A percentile compares a stretch with the other conserved stretches of the same genome.
Evolutionary conservation across 2,329 filamentous ascomycete species (phyloP).

Genomic region (Trichophyton verrucosum): DNA sequence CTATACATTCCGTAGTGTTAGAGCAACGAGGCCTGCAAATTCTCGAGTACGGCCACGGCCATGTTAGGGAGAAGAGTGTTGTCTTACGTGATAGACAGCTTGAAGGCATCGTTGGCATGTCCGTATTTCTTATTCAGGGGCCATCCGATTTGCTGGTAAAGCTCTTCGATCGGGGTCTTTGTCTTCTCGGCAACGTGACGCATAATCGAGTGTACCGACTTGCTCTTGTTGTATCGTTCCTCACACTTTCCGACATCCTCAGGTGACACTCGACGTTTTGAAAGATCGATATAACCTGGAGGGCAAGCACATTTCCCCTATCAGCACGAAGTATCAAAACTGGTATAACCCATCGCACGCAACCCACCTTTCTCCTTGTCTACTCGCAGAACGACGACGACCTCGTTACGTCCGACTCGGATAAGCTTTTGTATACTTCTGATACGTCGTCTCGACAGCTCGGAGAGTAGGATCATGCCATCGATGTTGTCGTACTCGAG

Average conservation of each 20-base stretch:
- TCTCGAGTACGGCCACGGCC: no score
- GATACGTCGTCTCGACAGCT: constrained; percentile 95
- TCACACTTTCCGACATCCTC: constrained; percentile 98
- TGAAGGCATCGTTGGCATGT: constrained; percentile 94
- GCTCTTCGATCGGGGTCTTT: constrained; percentile 77
- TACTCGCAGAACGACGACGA: constrained; percentile 94
- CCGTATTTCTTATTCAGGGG: constrained; percentile 96
- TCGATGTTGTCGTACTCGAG: constrained; percentile 99
- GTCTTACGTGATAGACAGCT: constrained; percentile 86
- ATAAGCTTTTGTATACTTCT: constrained; percentile 98
- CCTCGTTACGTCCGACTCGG: constrained; percentile 92
- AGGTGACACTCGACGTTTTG: constrained; percentile 91
- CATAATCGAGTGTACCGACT: constrained; percentile 99
- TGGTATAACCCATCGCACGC: constrained; percentile 9
- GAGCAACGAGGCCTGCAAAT: neutral
- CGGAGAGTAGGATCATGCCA: constrained; percentile 97
- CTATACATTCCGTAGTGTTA: constrained; percentile 32
- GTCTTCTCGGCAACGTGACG: constrained; percentile 97
- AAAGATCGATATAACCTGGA: constrained; percentile 88
- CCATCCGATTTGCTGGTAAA: constrained; percentile 94
- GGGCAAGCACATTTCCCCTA: neutral
- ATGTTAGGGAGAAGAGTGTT: no score
- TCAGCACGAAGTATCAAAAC: constrained; percentile 7
- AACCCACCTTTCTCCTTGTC: constrained; percentile 89
- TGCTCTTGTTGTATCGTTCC: constrained; percentile 99